Evolutionary conservation across 2,329 filamentous ascomycete genomes (phyloP), one percentile per base, ranked within the genome.

Genomic region (Apiospora kogelbergensis): DNA sequence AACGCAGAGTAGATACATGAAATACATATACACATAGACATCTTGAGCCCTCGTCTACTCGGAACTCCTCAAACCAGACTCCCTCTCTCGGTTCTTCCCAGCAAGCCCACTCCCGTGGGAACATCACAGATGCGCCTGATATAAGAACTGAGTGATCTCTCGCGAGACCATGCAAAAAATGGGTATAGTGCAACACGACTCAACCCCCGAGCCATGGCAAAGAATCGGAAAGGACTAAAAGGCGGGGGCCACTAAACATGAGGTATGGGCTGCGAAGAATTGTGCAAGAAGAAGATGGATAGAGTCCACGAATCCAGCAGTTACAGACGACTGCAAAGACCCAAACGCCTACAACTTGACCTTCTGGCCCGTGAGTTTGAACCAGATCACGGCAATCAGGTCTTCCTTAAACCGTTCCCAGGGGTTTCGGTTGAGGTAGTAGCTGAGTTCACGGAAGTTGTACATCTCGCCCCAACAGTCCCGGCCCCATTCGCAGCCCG

Each of bases 401-500:
- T 91, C 89, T 77, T 91, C 89, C 84, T 91, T 91, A 81, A 91
- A 91, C 33, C 83, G 83, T 83, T 97, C 92, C 93, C 94, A 98
- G 68, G 83, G 85, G 66, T 89, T 93, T 66, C 94, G 89, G 84
- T 98, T 98, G 71, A 98, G 87, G 81, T 90, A 91, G 80, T 97
- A 95, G 83, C 94, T 97, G 77, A 97, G 87, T 80, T 97, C 91
- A 67, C 95, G 92, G 83, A 94, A 99, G 79, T 92, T 91, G 83
- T 97, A 97, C 90, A 99, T 98, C 82, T 99, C 96, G 45, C 91
- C 91, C 95, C 95, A 98, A 80, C 96, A 99, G 82, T 99, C 95
- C 65, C 96, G 89, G 4, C 95, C 95, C 92, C 93, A 98, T 80
- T 97, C 92, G 79, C 96, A 99, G 4, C 96, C 96, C 6, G 96